Evolutionary conservation across 306 rosid species (phyloP), one percentile per base, ranked within the genome.

Genomic region (Citrullus mucosospermus): DNA sequence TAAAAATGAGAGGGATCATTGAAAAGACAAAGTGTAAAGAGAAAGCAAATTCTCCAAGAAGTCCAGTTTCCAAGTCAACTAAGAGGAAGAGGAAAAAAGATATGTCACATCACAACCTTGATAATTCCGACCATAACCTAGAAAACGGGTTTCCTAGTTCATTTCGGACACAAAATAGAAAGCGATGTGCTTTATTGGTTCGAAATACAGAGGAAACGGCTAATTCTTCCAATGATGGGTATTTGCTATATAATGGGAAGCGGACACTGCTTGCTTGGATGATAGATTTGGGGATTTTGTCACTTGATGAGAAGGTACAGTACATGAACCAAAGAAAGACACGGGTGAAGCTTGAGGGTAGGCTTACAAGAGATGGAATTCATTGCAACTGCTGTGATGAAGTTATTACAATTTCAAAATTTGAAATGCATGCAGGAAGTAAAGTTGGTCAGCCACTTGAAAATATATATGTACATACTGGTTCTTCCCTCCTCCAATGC

Each of bases 261-360:
- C 89, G 97, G 84, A 92, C 97, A 20, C 82, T 89, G 63, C 85
- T 95, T 81, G 67, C 93, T 48, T 92, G 99, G 99, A 95, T 92
- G 97, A 86, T 92, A 81, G 97, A 91, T 86, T 76, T 83, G 87
- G 97, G 97, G 76, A 88, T 85, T 50, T 80, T 95, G 51, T 75
- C 88, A 72, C 86, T 85, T 77, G 87, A 87, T 84, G 88, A 77
- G 77, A 91, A 88, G 90, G 92, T 92, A 80, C 87, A 76, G 77
- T 92, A 85, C 83, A 80, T 87, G 83, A 83, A 84, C 78, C 79
- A 50, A 61, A 74, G 82, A 70, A 84, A 63, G 84, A 78, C 87
- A 57, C 30, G 60, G 80, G 85, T 78, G 32, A 60, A 67, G 48
- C 78, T 88, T 79, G 88, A 86, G 80, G 97, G 99, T 78, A 85